Conservation (phyloP, 768 basidiomycete species). For the Trametes elegans region DNA sequence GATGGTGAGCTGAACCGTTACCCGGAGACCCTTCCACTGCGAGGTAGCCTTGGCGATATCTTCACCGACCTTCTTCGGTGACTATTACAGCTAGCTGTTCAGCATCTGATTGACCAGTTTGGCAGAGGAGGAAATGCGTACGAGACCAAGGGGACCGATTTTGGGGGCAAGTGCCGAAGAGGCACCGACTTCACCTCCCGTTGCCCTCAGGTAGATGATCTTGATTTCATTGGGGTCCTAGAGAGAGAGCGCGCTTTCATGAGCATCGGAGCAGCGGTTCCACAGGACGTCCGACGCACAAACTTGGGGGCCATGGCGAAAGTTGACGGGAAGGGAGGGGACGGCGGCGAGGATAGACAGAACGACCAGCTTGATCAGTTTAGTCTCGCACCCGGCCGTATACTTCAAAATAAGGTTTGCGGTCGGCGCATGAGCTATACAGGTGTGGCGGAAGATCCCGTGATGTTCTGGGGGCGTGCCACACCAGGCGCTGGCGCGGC, state of each 20-base stretch:
- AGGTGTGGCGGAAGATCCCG: constrained; percentile 33
- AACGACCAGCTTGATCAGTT: constrained; percentile 19
- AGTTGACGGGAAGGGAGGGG: constrained; percentile 31
- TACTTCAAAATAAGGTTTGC: constrained; percentile 49
- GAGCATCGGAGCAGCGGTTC: not conserved
- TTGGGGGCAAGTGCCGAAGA: constrained; percentile 98
- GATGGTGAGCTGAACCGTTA: constrained; percentile 98
- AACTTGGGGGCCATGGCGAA: constrained; percentile 75
- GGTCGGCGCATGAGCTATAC: constrained; percentile 55
- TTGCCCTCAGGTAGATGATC: constrained; percentile 97
- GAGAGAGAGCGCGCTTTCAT: not conserved
- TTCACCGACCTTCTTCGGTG: constrained; percentile 99
- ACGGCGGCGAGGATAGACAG: constrained; percentile 27
- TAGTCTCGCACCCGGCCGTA: constrained; percentile 22
- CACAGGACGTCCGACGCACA: constrained; percentile 40
- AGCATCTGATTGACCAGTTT: constrained; percentile 12
- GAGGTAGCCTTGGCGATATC: constrained; percentile 99
- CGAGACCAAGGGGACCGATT: constrained; percentile 99
- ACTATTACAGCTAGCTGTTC: constrained; percentile 48
- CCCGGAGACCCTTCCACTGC: constrained; percentile 99
- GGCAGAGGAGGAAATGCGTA: constrained; percentile 40
- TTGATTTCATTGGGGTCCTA: constrained; percentile 98
- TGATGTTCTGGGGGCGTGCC: not conserved
- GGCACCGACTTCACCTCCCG: constrained; percentile 99
- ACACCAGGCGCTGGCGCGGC: constrained; percentile 5